Evolutionary conservation across 192 early-diverging fungal species (phyloP), one percentile per base, ranked within the genome.

Genomic region (Linnemannia zychae): DNA sequence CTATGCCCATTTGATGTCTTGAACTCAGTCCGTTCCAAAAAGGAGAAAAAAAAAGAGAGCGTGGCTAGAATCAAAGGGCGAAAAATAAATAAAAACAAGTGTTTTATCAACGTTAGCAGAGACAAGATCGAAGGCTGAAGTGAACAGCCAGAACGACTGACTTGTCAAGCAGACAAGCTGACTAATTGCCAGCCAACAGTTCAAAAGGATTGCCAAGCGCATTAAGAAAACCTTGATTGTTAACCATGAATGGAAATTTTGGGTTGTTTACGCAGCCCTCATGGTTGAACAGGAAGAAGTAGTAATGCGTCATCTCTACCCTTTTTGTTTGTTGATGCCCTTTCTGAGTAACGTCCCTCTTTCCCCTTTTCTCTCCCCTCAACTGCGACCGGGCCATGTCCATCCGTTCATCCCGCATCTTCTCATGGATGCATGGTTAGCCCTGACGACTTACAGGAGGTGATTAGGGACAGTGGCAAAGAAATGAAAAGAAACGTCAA

Each of bases 381-480:
- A 49, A 31, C 15, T 31, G 57, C 57, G 28, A 24, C 57, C 57
- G 57, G 24, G 28, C 11, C 57, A 31, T 31, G 24, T 44, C 28
- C 28, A 4, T 24, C 57, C 53, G 53, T 28, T 63, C 40, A 44
- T 44, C 40, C 40, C 40, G 40, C 40, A 6, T 44, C 28, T 28
- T 63, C 31, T 28, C 57, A 63, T 63, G 57, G 57, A 63, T 63
- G 57, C 57, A 63, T 31, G 57, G 57, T 63, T 63, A 31, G 15
- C 31, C 57, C 57, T 63, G 28, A 63, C 57, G 5, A 63, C 3
- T 63, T 63, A 31, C 24, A 60, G 57, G 53, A 24, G 53, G 24
- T 6, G 40, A 53, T 6, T 3, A 22, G 53, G 0, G 53, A 12
- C 9, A 11, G 53, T 60, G 53, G 53, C 24, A 63, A 63, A 24